Percentiles rank a stretch among this genome's conserved stretches.
Conservation (phyloP, 1,284 basidiomycete species). For the Stereum hirsutum region DNA sequence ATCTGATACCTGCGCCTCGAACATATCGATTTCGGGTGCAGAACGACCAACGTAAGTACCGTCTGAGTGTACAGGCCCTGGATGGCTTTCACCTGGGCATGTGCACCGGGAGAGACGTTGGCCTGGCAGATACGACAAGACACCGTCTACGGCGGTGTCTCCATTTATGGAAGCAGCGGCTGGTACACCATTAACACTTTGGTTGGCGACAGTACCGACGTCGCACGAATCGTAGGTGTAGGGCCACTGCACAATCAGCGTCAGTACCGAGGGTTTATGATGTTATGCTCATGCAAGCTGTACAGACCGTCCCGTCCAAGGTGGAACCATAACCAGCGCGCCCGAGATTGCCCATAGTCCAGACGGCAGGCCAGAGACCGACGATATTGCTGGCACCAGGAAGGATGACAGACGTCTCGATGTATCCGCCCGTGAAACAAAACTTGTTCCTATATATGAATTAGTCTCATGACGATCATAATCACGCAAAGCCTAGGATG, state of each 20-base stretch:
- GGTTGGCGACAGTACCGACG: constrained; percentile 48
- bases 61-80: constrained; percentile 40
- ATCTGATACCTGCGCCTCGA: constrained; percentile 24
- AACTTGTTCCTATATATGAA: constrained; percentile 68
- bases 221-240: constrained; percentile 50
- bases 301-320: constrained; percentile 39
- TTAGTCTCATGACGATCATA: not conserved
- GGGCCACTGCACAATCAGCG: constrained; percentile 28
- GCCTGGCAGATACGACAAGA: constrained; percentile 40
- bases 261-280: not conserved
- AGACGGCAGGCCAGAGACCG: constrained; percentile 43
- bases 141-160: constrained; percentile 25
- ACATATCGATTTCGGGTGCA: constrained; percentile 42
- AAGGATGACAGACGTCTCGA: constrained; percentile 65
- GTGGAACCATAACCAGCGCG: constrained; percentile 53
- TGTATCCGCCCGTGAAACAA: constrained; percentile 84
- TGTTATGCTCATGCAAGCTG: not conserved
- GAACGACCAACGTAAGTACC: constrained; percentile 43
- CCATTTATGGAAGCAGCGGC: constrained; percentile 29
- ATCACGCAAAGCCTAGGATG: not conserved
- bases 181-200: constrained; percentile 29
- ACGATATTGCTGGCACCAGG: constrained; percentile 59
- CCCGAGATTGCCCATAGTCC: constrained; percentile 46
- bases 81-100: constrained; percentile 42
- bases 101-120: constrained; percentile 43